These are phyloP conservation scores for Glebionis coronaria DNA, from an alignment of 129 eudicot species.

Conservation along the genomic window DNA sequence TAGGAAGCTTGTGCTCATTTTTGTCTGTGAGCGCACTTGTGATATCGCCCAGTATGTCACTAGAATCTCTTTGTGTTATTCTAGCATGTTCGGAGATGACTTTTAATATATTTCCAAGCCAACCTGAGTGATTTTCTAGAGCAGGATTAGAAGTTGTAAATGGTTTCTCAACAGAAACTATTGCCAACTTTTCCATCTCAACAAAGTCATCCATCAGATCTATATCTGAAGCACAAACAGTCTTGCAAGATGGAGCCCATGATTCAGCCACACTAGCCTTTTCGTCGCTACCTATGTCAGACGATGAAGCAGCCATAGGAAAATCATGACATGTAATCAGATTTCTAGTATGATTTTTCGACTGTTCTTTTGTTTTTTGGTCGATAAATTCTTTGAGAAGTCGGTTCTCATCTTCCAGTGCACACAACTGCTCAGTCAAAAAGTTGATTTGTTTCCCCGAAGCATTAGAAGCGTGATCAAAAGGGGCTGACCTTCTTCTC, in stretches of 20 bases:
- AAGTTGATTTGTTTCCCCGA: conserved; percentile 47
- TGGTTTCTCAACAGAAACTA: conserved; percentile 48
- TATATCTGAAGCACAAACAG: conserved; percentile 58
- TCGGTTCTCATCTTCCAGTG: conserved; percentile 74
- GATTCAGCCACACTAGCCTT: conserved; percentile 71
- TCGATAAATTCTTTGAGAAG: conserved; percentile 54
- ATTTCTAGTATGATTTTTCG: conserved; percentile 30
- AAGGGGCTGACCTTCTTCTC: conserved; percentile 53
- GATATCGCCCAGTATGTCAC: conserved; percentile 37
- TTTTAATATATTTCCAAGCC: conserved; percentile 42
- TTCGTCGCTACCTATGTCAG: conserved; percentile 80
- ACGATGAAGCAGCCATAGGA: conserved; percentile 39
- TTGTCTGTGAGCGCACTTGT: conserved; percentile 31
- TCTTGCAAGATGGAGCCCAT: conserved; percentile 46
- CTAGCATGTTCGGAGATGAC: conserved; percentile 37
- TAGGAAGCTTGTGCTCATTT: conserved; percentile 9
- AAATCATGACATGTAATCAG: conserved; percentile 27
- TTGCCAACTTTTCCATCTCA: conserved; percentile 94
- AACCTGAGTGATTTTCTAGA: conserved; percentile 25
- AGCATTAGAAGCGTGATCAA: conserved; percentile 43
- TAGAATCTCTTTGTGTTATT: conserved; percentile 32
- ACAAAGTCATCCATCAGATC: conserved; percentile 88
- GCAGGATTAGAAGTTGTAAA: conserved; percentile 31
- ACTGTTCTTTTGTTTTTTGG: conserved; percentile 41
- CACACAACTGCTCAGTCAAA: conserved; percentile 50